Conservation (phyloP, 2,329 filamentous ascomycete species). For the Colletotrichum acutatum region DNA sequence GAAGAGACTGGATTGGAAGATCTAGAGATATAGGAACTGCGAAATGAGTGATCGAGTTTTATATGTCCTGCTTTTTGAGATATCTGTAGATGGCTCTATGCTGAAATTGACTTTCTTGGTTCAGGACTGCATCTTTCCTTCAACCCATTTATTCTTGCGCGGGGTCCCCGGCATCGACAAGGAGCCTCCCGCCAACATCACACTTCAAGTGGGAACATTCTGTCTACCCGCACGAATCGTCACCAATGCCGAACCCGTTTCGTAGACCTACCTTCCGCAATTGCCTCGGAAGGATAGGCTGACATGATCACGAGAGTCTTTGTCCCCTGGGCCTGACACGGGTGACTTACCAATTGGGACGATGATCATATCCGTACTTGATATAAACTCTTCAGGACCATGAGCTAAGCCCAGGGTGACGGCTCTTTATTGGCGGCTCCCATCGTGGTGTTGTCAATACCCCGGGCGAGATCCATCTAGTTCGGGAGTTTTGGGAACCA, state of each 20-base stretch:
- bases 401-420: background rate
- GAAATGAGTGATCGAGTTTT: background rate
- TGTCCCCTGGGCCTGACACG: background rate
- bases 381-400: background rate
- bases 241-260: background rate
- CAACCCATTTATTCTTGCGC: background rate
- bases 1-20: background rate
- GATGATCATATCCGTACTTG: background rate
- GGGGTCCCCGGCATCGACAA: too few relatives aligned
- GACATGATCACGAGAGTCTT: constrained; percentile 9
- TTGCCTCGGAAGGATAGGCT: background rate
- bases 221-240: constrained; percentile 7
- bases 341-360: background rate
- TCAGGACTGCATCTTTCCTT: background rate
- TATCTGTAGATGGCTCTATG: background rate
- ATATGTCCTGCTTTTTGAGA: background rate
- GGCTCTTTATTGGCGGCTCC: constrained; percentile 20
- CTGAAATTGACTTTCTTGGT: background rate
- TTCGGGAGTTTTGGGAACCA: constrained; percentile 22
- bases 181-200: too few relatives aligned
- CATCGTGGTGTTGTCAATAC: background rate
- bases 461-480: background rate
- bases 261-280: background rate
- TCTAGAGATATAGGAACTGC: background rate
- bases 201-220: background rate